Evolutionary conservation across 108 stramenopile genomes (phyloP), one percentile per base, ranked within the genome.

Genomic region (Hondaea fermentalgiana): DNA sequence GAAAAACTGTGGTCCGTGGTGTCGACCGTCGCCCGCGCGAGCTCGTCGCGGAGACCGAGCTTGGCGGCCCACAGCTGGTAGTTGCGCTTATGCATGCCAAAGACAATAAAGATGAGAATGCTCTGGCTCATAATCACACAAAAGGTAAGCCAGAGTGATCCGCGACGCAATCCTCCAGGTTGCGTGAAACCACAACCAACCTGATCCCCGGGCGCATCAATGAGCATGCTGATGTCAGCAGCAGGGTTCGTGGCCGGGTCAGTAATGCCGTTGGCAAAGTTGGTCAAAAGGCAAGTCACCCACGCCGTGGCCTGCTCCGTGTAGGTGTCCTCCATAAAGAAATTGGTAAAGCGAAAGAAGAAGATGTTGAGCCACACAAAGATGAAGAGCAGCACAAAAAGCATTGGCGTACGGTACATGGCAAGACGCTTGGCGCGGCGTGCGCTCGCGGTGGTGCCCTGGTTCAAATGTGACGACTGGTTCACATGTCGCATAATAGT

Each of bases 321-420:
- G 51, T 83, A 83, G 49, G 45, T 53, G 45, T 4, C 51, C 76
- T 83, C 49, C n/a, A n/a, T 47, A 17, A 83, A 47, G 51, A 53
- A 47, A 6, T n/a, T 53, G 10, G 51, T n/a, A 12, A 83, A 83
- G 49, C 76, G 76, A 3, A 83, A 83, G 25, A 23, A 83, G 51
- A 83, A 83, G 51, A 83, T 53, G 51, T 47, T 83, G 51, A 83
- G 76, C 76, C 76, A 83, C 25, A 83, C 76, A 35, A 83, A 83
- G 45, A 83, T 83, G 76, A 83, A 83, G 76, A 83, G 49, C n/a
- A 53, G 25, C 49, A 83, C 76, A 3, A 83, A 83, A 17, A 83
- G 76, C 76, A 83, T 83, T 55, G 76, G 76, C n/a, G 51, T 83
- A 45, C 76, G 76, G 51, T 83, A 83, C 45, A 83, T 47, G 51